Percentiles rank a stretch among this genome's conserved stretches.
phyloP scores from a whole-genome alignment of 331 rosid species.

The Phaseolus coccineus region DNA sequence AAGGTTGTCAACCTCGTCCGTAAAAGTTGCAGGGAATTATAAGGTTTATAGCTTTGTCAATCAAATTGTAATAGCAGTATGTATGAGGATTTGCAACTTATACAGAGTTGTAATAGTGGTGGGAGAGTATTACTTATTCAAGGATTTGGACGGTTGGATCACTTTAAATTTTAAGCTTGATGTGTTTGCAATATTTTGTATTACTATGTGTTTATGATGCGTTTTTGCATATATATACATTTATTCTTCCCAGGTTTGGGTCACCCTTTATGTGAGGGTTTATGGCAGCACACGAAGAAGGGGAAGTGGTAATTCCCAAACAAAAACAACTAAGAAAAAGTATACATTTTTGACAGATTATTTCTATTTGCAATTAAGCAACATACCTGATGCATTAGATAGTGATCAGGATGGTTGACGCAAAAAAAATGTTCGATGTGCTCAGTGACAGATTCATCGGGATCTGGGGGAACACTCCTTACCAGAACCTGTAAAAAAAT shows the following conservation, averaged over 20 bases:
- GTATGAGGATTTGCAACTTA: too few relatives aligned
- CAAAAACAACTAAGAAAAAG: background rate
- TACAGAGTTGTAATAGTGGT: too few relatives aligned
- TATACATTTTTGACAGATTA: constrained; percentile 9
- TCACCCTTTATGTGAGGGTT: background rate
- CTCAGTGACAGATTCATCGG: constrained; percentile 87
- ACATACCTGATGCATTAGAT: constrained; percentile 84
- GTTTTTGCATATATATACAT: background rate
- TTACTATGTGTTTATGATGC: background rate
- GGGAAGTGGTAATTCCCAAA: background rate
- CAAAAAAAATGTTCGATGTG: constrained; percentile 93
- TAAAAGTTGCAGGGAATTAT: too few relatives aligned
- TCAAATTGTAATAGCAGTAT: too few relatives aligned
- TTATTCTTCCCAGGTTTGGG: background rate
- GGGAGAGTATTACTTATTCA: too few relatives aligned
- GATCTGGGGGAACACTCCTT: constrained; percentile 90
- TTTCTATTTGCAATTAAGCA: background rate
- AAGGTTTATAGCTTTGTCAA: too few relatives aligned
- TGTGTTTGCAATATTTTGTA: too few relatives aligned
- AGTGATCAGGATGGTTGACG: constrained; percentile 90
- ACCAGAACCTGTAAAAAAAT: constrained; percentile 69
- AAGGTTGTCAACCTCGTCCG: too few relatives aligned
- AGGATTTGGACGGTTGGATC: too few relatives aligned
- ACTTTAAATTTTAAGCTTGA: too few relatives aligned
- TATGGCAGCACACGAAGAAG: constrained; percentile 15